Base-by-base conservation (phyloP, 2,329 filamentous ascomycete genomes). In the Fusarium sp. region DNA sequence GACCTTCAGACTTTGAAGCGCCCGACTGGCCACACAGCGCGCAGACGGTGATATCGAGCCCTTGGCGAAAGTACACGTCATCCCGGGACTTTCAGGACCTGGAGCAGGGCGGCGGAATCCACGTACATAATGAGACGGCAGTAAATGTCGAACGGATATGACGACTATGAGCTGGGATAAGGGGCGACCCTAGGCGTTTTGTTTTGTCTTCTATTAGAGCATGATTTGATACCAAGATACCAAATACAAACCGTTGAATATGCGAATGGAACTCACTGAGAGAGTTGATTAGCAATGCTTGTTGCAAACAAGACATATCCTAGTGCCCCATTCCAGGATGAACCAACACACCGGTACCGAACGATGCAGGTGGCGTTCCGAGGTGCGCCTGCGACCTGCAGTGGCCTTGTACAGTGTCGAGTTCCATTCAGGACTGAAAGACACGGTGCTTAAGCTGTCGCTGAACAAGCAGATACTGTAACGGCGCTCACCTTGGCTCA, bases 161-260 rank as follows among this genome's bases (percentile, higher is more conserved):
- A 74, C 10, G 62, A 29, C 44, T 69, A 69, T 72, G 49, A 74
- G 59, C 40, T 53, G 46, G 46, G 46, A 20, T 35, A 46, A 46
- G 70, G 70, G 60, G 68, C 71, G 46, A 69, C 71, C 57, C 67
- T 57, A 4, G 60, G 71, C 64, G 68, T 74, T 73, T 64, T 56
- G 68, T 74, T 73, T 64, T 56, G 22, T 51, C 38, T 62, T 35
- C 51, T 40, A 44, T 60, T 64, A 51, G 36, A 24, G 59, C 56
- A 14, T 14, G 42, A 31, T 36, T 40, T 65, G 57, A 29, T 55
- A 46, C 17, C 49, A 36, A 74, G 71, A 73, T 73, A 73, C 71
- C 71, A 60, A 53, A 73, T 59, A 46, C 62, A 36, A 74, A 71
- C 36, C 38, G 10, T 44, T 35, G 29, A 70, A 53, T 20, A 31